phyloP scores from a whole-genome alignment of 768 basidiomycete species.

The Saitozyma podzolica region DNA sequence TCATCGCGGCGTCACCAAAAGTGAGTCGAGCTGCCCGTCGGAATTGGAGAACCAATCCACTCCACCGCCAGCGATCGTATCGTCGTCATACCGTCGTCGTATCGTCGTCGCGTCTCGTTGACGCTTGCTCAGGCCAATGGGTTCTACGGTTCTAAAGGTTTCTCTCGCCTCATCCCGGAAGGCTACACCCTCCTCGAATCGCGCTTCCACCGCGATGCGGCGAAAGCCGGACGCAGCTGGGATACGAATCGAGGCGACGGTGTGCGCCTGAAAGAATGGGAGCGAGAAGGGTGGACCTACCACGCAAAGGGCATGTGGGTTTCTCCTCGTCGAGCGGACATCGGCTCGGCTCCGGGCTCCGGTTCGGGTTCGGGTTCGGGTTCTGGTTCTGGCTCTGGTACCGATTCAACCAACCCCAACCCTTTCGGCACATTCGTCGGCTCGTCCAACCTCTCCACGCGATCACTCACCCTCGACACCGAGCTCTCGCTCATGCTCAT shows the following conservation, averaged over 20 bases:
- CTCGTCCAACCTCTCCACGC: constrained; percentile 90
- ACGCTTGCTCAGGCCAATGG: constrained; percentile 75
- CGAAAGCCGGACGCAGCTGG: constrained; percentile 32
- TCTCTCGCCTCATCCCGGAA: constrained; percentile 92
- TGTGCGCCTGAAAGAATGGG: constrained; percentile 83
- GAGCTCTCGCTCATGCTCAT: constrained; percentile 85
- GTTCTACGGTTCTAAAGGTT: constrained; percentile 82
- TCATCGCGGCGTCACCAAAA: constrained; percentile 84
- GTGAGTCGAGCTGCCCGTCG: constrained; percentile 54
- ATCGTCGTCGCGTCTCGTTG: too few relatives aligned
- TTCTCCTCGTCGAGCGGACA: constrained; percentile 53
- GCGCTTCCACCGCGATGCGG: constrained; percentile 59
- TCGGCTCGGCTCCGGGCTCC: neutral
- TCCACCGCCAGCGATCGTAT: too few relatives aligned
- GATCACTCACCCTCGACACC: constrained; percentile 85
- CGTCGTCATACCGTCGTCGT: too few relatives aligned
- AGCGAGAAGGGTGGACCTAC: constrained; percentile 88
- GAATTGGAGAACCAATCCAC: too few relatives aligned
- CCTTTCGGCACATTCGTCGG: constrained; percentile 83
- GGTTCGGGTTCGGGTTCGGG: constrained; percentile 3
- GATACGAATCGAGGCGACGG: constrained; percentile 51
- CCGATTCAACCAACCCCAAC: constrained; percentile 12
- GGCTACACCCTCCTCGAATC: constrained; percentile 88
- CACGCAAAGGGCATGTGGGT: constrained; percentile 97
- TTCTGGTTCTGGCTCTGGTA: neutral